Evolutionary conservation across 176 grass and related monocot species (phyloP).

Genomic region (Rhynchospora pubera): DNA sequence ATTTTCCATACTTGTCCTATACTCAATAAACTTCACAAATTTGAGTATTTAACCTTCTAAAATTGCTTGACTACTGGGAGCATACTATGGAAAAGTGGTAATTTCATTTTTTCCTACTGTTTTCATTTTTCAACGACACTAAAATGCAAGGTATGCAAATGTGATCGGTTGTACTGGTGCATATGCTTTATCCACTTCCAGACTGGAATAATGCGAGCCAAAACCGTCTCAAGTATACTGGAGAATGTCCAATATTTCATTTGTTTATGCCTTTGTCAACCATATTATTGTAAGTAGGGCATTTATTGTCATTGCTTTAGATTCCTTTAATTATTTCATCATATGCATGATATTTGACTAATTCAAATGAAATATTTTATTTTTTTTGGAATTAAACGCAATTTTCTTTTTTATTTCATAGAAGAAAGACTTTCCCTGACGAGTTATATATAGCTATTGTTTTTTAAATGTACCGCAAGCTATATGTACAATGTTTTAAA

Average conservation of each 20-base stretch:
- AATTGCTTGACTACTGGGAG: too few relatives aligned
- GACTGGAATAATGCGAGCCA: background rate
- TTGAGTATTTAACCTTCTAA: too few relatives aligned
- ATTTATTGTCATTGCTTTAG: background rate
- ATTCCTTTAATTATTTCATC: constrained; percentile 2
- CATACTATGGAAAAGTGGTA: background rate
- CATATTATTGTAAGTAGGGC: background rate
- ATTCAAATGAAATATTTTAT: background rate
- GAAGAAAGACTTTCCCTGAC: too few relatives aligned
- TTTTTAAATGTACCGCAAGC: too few relatives aligned
- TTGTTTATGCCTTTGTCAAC: background rate
- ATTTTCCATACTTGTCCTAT: too few relatives aligned
- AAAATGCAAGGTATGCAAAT: background rate
- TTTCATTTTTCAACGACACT: background rate
- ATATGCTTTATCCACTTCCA: background rate
- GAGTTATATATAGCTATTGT: too few relatives aligned
- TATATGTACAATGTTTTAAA: too few relatives aligned
- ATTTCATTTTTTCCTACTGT: background rate
- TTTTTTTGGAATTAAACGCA: too few relatives aligned
- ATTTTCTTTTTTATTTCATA: too few relatives aligned
- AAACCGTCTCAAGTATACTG: background rate
- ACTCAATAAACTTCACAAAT: too few relatives aligned
- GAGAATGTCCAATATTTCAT: background rate
- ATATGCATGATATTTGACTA: background rate
- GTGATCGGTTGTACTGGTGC: background rate